Evolutionary conservation across 2,329 filamentous ascomycete species (phyloP).

Genomic region (Phoma sp.): DNA sequence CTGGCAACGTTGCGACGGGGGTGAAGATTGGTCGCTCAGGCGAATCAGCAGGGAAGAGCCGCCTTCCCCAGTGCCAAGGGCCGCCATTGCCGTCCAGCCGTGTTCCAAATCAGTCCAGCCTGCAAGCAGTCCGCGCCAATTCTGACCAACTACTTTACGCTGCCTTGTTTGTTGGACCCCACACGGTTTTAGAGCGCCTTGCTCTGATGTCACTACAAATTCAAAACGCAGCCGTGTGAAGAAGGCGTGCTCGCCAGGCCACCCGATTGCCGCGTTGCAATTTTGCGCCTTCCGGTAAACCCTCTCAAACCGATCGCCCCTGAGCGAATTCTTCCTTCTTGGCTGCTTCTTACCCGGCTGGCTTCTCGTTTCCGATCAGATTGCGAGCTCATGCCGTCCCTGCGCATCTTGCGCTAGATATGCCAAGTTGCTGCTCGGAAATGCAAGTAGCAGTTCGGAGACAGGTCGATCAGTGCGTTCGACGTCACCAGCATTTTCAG

Average conservation of each 20-base stretch:
- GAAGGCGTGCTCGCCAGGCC: conserved; percentile 16
- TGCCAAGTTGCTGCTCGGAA: no score
- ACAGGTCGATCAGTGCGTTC: no score
- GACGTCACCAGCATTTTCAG: no score
- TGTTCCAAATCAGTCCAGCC: conserved; percentile 12
- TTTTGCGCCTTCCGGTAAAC: not conserved
- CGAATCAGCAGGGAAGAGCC: conserved; percentile 8
- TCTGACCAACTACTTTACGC: not conserved
- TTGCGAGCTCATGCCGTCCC: not conserved
- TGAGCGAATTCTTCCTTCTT: conserved; percentile 6
- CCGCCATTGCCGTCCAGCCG: conserved; percentile 16
- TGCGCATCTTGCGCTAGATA: no score
- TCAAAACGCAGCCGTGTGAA: conserved; percentile 3
- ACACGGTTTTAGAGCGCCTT: conserved; percentile 9
- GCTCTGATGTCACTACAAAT: conserved; percentile 12
- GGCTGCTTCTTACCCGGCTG: not conserved
- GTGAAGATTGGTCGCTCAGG: conserved; percentile 4
- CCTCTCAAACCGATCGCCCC: not conserved
- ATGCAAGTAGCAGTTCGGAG: no score
- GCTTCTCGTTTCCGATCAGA: not conserved
- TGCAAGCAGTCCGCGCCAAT: conserved; percentile 1
- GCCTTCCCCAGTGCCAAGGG: conserved; percentile 12
- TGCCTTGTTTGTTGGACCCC: conserved; percentile 13
- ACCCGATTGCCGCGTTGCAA: conserved; percentile 6
- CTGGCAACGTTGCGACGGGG: conserved; percentile 2